These are phyloP conservation scores for Suillus alpinus DNA, from an alignment of 768 basidiomycete genomes.

Conservation along the genomic window DNA sequence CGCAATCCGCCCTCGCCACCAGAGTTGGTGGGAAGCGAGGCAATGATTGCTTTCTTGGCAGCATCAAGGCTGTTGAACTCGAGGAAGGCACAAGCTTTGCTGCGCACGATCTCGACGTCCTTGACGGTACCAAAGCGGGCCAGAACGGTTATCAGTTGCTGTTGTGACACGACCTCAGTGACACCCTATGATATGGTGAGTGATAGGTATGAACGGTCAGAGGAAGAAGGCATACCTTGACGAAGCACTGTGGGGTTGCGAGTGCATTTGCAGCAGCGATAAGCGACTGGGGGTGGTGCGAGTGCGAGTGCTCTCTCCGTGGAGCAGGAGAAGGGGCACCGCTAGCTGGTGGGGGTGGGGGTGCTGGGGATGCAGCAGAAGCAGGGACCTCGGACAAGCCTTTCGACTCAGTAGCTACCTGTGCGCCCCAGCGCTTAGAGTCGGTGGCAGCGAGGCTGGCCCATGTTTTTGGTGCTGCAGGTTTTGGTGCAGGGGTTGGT, in stretches of 20 bases:
- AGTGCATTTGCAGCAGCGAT: conserved; percentile 58
- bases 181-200: conserved; percentile 54
- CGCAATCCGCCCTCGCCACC: conserved; percentile 91
- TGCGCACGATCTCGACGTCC: conserved; percentile 84
- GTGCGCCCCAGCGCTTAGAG: conserved; percentile 79
- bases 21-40: conserved; percentile 58
- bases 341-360: conserved; percentile 29
- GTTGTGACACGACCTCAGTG: conserved; percentile 56
- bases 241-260: conserved; percentile 79
- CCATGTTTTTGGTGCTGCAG: conserved; percentile 77
- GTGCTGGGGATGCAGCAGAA: conserved; percentile 36
- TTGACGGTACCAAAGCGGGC: conserved; percentile 79
- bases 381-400: conserved; percentile 68
- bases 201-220: background rate
- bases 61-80: conserved; percentile 78
- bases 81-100: conserved; percentile 91
- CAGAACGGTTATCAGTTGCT: conserved; percentile 49
- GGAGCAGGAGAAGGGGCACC: conserved; percentile 35
- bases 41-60: conserved; percentile 82
- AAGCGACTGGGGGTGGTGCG: conserved; percentile 21
- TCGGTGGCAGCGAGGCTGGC: conserved; percentile 87
- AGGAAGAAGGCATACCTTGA: conserved; percentile 61
- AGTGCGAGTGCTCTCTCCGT: conserved; percentile 28
- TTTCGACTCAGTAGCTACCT: conserved; percentile 74
- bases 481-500: conserved; percentile 40